Conservation (phyloP, 371 early-diverging fungal species). For the Mucor ambiguus region DNA sequence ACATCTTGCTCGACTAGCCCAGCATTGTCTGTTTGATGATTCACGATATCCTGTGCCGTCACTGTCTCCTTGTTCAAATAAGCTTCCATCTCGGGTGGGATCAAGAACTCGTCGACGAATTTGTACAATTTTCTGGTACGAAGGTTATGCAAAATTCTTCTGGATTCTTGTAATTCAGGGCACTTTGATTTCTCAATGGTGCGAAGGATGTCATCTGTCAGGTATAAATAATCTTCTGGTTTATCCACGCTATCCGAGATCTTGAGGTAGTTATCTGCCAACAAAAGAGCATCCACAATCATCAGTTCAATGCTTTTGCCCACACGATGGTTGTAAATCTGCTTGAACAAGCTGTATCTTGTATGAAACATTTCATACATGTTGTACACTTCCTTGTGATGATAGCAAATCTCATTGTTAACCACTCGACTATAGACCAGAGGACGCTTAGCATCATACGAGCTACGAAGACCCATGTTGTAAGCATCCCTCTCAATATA, state of each 20-base stretch:
- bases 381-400: constrained; percentile 80
- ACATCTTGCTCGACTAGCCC: constrained; percentile 66
- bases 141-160: constrained; percentile 72
- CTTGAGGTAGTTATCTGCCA: constrained; percentile 76
- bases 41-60: constrained; percentile 58
- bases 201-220: constrained; percentile 88
- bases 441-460: constrained; percentile 80
- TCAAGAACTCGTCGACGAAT: constrained; percentile 82
- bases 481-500: constrained; percentile 92
- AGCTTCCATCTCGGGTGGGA: constrained; percentile 63
- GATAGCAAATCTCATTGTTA: constrained; percentile 88
- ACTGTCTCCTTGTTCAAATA: constrained; percentile 53
- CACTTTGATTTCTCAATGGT: constrained; percentile 75
- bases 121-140: constrained; percentile 82
- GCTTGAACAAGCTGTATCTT: constrained; percentile 87
- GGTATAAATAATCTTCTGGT: constrained; percentile 69
- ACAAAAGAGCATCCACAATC: constrained; percentile 84
- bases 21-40: constrained; percentile 58
- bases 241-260: constrained; percentile 74
- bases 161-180: constrained; percentile 65
- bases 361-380: constrained; percentile 92
- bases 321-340: constrained; percentile 91
- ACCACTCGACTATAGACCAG: constrained; percentile 85
- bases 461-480: constrained; percentile 80
- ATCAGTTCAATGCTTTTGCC: constrained; percentile 84